Evolutionary conservation across 805 yeast genomes (phyloP).

Genomic region (Candida coquimbonensis): DNA sequence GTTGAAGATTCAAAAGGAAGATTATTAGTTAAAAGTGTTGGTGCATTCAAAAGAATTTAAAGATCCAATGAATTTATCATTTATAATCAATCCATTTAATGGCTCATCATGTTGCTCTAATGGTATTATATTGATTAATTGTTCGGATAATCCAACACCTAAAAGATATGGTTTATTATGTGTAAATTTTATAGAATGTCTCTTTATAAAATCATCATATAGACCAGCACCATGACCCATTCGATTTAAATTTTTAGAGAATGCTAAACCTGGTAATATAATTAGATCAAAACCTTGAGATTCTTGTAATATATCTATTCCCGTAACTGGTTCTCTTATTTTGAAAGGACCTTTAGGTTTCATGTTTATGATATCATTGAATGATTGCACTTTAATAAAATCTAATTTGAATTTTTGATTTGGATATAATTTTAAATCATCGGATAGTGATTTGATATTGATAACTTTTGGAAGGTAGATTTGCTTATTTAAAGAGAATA

Average conservation of each 20-base stretch:
- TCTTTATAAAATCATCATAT: constrained; percentile 69
- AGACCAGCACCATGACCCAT: constrained; percentile 93
- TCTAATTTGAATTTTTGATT: constrained; percentile 38
- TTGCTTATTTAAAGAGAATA: constrained; percentile 42
- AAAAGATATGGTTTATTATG: constrained; percentile 32
- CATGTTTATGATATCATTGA: constrained; percentile 37
- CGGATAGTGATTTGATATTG: not conserved
- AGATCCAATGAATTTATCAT: constrained; percentile 19
- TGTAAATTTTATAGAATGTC: constrained; percentile 29
- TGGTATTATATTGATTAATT: constrained; percentile 47
- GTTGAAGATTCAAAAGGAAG: constrained; percentile 49
- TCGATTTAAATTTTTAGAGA: constrained; percentile 40
- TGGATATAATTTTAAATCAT: not conserved
- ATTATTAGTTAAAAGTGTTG: constrained; percentile 50
- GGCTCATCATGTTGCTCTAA: constrained; percentile 56
- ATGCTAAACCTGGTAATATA: constrained; percentile 83
- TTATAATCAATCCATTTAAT: constrained; percentile 49
- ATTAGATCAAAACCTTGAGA: constrained; percentile 55
- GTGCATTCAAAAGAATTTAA: constrained; percentile 29
- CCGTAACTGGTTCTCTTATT: constrained; percentile 57
- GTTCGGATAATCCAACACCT: constrained; percentile 64
- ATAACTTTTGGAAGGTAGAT: constrained; percentile 49
- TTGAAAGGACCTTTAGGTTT: constrained; percentile 63
- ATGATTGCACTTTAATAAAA: constrained; percentile 44
- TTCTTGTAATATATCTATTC: constrained; percentile 17